Evolutionary conservation across 2,329 filamentous ascomycete species (phyloP).

Genomic region (Diaporthe ilicicola): DNA sequence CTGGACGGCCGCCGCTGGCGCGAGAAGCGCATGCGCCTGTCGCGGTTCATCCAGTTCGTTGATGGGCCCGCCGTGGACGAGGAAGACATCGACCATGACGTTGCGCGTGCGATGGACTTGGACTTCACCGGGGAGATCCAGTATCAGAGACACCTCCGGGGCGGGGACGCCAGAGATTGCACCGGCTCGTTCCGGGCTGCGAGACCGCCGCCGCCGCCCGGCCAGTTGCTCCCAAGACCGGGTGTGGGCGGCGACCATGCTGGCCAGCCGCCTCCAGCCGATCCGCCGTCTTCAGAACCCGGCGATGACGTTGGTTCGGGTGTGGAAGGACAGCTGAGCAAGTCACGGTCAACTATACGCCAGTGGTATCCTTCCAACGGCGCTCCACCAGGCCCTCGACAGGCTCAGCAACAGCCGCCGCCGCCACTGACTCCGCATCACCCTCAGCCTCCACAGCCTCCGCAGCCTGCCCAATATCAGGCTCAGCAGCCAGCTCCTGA

Average conservation of each 20-base stretch:
- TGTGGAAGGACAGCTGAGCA: not conserved
- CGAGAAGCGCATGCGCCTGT: slow-evolving; percentile 29
- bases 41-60: slow-evolving; percentile 8
- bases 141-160: not conserved
- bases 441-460: not conserved
- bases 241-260: not conserved
- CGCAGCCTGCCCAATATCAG: no score
- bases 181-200: not conserved
- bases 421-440: not conserved
- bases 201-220: not conserved
- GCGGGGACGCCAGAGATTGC: not conserved
- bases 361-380: not conserved
- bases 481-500: no score
- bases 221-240: not conserved
- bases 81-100: not conserved
- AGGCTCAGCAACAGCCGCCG: not conserved
- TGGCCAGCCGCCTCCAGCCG: not conserved
- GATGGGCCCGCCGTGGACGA: slow-evolving; percentile 8
- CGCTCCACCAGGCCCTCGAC: not conserved
- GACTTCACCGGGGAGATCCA: not conserved
- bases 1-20: slow-evolving; percentile 21
- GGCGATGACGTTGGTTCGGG: not conserved
- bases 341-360: not conserved
- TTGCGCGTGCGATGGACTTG: slow-evolving; percentile 5
- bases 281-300: not conserved